Base-by-base conservation (phyloP, 257 asterid genomes). In the Leonotis leonurus region DNA sequence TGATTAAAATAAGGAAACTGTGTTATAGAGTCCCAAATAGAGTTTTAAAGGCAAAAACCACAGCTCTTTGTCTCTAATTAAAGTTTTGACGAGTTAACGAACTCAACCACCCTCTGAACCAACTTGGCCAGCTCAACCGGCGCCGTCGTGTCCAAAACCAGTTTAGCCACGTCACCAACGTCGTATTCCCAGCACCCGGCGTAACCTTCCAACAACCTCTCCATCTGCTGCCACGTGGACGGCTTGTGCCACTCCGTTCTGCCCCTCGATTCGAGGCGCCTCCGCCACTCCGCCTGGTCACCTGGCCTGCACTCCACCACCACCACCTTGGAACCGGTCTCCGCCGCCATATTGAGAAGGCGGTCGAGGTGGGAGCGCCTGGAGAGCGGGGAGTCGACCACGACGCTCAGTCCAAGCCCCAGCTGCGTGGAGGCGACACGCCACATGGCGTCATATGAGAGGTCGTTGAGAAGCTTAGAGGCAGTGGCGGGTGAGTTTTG, bases 121-220 rank as follows among this genome's bases (percentile, higher is more conserved):
- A 80, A 10, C 24, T 78, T 73, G 4, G 36, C 75, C 18, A 73
- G 37, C 32, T 53, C 68, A 37, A 75, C 55, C 20, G 45, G 9
- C 7, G 75, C 63, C 1, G 96, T 83, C 1, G 96, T 88, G 50
- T 88, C 93, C 84, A 85, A 49, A 48, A 75, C 81, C 14, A 83
- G 61, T 73, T 73, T 83, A 20, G 84, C 74, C 64, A 85, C 88
- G 4, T 69, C 73, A 3, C 80, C 90, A 20, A 78, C 70, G 37
- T 83, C 96, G 75, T 88, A 88, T 37, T 88, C 90, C 89, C 93
- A 86, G 56, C 96, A 85, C 37, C 84, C 83, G 37, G 65, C 83
- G 62, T 88, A 88, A 5, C 66, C 73, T 51, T 80, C 86, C 85
- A 88, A 37, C 65, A 85, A 43, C 37, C 56, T 62, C 78, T 80